Evolutionary conservation across 352 stramenopile genomes (phyloP), one percentile per base, ranked within the genome.

Genomic region (Blastocystis sp.): DNA sequence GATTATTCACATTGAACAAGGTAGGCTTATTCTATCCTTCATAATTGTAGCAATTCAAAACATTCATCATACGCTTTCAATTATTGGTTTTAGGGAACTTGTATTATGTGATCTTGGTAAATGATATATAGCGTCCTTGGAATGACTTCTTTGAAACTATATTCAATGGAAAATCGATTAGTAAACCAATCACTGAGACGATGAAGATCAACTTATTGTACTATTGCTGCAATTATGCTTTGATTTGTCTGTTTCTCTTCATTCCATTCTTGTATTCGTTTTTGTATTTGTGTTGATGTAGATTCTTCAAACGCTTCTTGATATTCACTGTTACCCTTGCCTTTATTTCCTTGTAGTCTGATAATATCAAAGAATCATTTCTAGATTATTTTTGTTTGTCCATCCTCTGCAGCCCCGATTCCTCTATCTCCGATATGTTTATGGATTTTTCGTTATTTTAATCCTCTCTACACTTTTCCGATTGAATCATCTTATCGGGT

Each of bases 221-320:
- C n/a, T 78, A 78, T 29, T 27, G 66, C 3, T 19, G 19, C 35
- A 78, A 78, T 35, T 78, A 78, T 78, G 21, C 57, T 6, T 16
- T 12, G 11, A 59, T 59, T 27, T 57, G 11, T 19, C 14, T 78
- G 0, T 21, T 39, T 12, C n/a, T 78, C 9, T 39, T 78, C 12
- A n/a, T 78, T 19, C 21, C 49, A 14, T 78, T 59, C 37, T 51
- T 78, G 66, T 78, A 21, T 35, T 11, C 3, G 14, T 32, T 39
- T 52, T 4, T 58, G 1, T 19, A 19, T 1, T 37, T 11, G 6
- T 57, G 43, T 19, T 57, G 9, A 35, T 19, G 43, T 78, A 78
- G 66, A 16, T 29, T 78, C 39, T 78, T 5, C 27, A 57, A 57
- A 14, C 24, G 32, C 24, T 59, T 58, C 39, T 24, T 51, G 4